phyloP scores from a whole-genome alignment of 2,329 filamentous ascomycete genomes.

The Aschersonia sp. region DNA sequence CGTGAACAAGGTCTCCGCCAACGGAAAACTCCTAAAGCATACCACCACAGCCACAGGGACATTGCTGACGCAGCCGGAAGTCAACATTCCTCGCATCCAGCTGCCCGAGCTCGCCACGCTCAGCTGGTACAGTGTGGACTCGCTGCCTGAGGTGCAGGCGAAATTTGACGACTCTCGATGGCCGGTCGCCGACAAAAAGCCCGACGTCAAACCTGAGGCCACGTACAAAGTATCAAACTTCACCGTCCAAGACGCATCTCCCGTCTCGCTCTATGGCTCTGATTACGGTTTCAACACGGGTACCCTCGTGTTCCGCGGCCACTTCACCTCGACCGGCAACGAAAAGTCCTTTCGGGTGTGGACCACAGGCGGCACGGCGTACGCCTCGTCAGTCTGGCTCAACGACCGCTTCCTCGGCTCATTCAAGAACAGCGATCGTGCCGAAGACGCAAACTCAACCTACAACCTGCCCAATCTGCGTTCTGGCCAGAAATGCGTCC shows the following conservation, averaged over 20 bases:
- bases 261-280: constrained; percentile 49
- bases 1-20: constrained; percentile 29
- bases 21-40: constrained; percentile 21
- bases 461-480: constrained; percentile 39
- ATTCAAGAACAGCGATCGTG: constrained; percentile 39
- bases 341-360: constrained; percentile 41
- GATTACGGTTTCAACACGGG: constrained; percentile 66
- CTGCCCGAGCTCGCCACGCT: constrained; percentile 33
- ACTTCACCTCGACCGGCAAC: constrained; percentile 48
- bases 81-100: constrained; percentile 32
- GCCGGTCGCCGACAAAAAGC: constrained; percentile 15
- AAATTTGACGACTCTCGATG: constrained; percentile 57
- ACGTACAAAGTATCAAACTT: constrained; percentile 46
- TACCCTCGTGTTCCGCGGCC: constrained; percentile 52
- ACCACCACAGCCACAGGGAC: constrained; percentile 24
- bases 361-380: constrained; percentile 54
- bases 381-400: constrained; percentile 53
- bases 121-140: constrained; percentile 56
- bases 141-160: constrained; percentile 51
- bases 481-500: constrained; percentile 36
- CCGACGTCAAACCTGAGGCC: constrained; percentile 24
- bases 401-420: constrained; percentile 48
- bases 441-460: constrained; percentile 35
- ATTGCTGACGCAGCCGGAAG: constrained; percentile 31
- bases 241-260: constrained; percentile 42